Evolutionary conservation across 805 yeast species (phyloP), one percentile per base, ranked within the genome.

Genomic region (Saccharomyces paradoxus): DNA sequence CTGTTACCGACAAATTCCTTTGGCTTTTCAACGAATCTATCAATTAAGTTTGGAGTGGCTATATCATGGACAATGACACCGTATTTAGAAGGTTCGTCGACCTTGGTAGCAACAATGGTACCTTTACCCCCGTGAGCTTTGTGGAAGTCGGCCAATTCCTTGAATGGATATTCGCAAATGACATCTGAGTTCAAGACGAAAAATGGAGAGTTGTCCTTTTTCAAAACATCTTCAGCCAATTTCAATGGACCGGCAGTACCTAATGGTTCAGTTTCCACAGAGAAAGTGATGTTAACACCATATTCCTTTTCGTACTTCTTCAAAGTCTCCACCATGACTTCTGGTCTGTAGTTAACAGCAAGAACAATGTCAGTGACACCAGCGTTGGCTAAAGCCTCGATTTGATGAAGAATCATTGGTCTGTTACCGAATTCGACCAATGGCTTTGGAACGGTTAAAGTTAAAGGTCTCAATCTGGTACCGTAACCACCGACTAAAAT

Each of bases 401-500:
- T 90, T 80, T 94, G 99, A 75, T 94, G 99, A 67, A 89, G 80
- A 68, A 94, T 94, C 99, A 94, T 94, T 69, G 99, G 98, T 79
- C 92, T 88, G 88, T 94, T 94, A 74, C 88, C 99, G 70, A 94
- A 94, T 78, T 92, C 98, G 61, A 91, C 97, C 75, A 91, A 81
- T 52, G 98, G 98, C 78, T 91, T 91, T 74, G 98, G 98, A 61
- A 86, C 81, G 56, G 97, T 89, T 67, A 91, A 79, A 59, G 98
- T 91, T 69, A 94, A 81, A 60, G 99, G 99, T 83, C 99, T 91
- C 80, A 94, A 87, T 80, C 99, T 94, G 70, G 99, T 94, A 81
- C 99, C 99, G 81, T 91, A 94, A 76, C 99, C 99, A 72, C 99
- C 99, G 67, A 92, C 98, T 74, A 92, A 85, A 81, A 92, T 92